Conservation (phyloP, 192 early-diverging fungal genomes). For the Coemansia sp. region DNA sequence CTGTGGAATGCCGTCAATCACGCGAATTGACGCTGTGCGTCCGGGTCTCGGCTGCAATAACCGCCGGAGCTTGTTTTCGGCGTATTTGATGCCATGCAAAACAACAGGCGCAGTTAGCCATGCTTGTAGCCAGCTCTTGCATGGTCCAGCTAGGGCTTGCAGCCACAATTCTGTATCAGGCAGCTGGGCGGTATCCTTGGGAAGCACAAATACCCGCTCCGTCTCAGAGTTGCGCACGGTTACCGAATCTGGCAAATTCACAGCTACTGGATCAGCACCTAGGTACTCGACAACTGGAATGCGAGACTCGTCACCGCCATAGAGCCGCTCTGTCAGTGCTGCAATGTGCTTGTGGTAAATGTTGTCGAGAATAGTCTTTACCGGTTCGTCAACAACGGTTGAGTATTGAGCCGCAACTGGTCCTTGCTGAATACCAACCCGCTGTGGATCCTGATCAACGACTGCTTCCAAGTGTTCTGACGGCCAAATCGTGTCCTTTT, state of each 20-base stretch:
- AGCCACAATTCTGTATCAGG: conserved; percentile 57
- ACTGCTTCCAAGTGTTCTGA: conserved; percentile 83
- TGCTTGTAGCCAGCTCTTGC: conserved; percentile 79
- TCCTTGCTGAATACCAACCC: conserved; percentile 86
- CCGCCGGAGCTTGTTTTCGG: conserved; percentile 58
- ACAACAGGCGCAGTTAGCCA: conserved; percentile 67
- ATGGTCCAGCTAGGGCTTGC: conserved; percentile 63
- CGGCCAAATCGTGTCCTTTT: conserved; percentile 89
- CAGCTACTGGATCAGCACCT: conserved; percentile 18
- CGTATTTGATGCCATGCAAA: conserved; percentile 63
- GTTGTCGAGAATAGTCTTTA: conserved; percentile 81
- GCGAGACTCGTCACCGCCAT: conserved; percentile 54
- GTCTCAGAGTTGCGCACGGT: neutral
- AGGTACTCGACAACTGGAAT: conserved; percentile 83
- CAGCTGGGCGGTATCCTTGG: neutral
- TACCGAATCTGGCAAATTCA: neutral
- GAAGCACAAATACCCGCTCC: conserved; percentile 9
- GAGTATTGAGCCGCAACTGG: conserved; percentile 77
- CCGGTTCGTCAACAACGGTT: conserved; percentile 75
- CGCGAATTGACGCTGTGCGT: conserved; percentile 21
- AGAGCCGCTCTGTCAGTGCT: conserved; percentile 67
- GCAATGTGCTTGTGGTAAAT: conserved; percentile 80
- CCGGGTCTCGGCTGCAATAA: conserved; percentile 59
- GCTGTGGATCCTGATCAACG: conserved; percentile 77
- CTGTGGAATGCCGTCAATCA: neutral